Conservation (phyloP, 495 filamentous ascomycete species). For the Sabuloglossum arenarium region DNA sequence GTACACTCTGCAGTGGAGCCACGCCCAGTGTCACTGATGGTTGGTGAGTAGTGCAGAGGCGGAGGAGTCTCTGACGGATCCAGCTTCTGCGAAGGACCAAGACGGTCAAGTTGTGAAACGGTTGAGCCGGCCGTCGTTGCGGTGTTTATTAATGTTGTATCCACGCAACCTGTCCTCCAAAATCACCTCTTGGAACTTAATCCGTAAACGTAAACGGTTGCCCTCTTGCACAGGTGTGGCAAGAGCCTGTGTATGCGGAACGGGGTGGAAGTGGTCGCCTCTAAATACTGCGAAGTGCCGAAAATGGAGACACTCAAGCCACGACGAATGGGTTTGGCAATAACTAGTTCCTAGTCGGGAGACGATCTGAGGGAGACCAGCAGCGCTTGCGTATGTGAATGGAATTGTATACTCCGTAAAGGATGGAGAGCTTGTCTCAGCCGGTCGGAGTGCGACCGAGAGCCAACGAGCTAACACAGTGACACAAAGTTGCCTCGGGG, state of each 20-base stretch:
- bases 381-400: not conserved
- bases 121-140: constrained; percentile 1
- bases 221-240: not conserved
- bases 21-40: constrained; percentile 21
- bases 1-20: constrained; percentile 23
- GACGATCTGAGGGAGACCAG: not conserved
- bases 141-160: not conserved
- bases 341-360: not conserved
- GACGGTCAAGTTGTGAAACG: not conserved
- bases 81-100: constrained; percentile 16
- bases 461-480: not conserved
- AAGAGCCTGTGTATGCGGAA: not conserved
- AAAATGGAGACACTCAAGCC: not conserved
- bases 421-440: not conserved
- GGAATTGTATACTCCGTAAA: not conserved
- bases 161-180: not conserved
- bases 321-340: not conserved
- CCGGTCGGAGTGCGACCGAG: not conserved
- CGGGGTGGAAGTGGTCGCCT: not conserved
- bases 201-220: not conserved
- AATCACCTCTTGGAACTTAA: no score
- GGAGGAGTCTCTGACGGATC: constrained; percentile 25
- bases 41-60: constrained; percentile 20
- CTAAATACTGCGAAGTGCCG: not conserved
- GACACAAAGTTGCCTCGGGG: not conserved